Conservation (phyloP, 2,329 filamentous ascomycete genomes). For the Claviceps africana region DNA sequence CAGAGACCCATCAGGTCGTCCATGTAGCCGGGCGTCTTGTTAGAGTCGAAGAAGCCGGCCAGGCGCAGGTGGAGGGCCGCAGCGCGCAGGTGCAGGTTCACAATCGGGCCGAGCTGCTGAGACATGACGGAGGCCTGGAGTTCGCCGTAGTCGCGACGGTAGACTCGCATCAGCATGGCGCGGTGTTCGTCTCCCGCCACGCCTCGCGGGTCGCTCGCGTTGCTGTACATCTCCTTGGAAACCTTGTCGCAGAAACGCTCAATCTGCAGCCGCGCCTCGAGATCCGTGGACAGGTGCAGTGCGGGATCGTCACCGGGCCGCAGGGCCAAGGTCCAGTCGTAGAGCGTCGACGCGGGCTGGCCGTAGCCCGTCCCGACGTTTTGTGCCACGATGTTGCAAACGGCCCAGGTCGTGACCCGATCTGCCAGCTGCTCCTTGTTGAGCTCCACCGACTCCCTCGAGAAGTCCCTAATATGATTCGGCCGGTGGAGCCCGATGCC, state of each 20-base stretch:
- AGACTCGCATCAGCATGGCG: constrained; percentile 52
- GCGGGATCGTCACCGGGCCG: constrained; percentile 45
- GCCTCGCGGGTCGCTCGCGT: constrained; percentile 57
- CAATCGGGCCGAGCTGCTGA: constrained; percentile 41
- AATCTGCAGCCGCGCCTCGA: constrained; percentile 55
- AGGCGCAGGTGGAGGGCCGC: constrained; percentile 63
- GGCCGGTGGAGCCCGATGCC: constrained; percentile 71
- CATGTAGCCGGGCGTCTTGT: constrained; percentile 54
- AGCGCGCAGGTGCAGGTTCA: constrained; percentile 55
- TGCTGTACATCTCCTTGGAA: constrained; percentile 67
- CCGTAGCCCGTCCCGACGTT: constrained; percentile 73
- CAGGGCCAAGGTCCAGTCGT: constrained; percentile 58
- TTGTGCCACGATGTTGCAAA: constrained; percentile 74
- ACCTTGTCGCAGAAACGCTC: constrained; percentile 66
- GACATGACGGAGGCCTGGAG: constrained; percentile 47
- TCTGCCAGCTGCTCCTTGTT: constrained; percentile 70
- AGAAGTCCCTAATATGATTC: constrained; percentile 73
- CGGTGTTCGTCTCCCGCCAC: constrained; percentile 54
- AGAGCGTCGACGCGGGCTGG: constrained; percentile 64
- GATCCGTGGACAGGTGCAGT: constrained; percentile 44
- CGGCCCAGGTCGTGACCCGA: constrained; percentile 67
- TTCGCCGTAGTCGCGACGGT: constrained; percentile 50
- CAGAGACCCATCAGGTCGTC: constrained; percentile 65
- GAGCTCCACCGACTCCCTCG: constrained; percentile 57
- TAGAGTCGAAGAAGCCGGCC: constrained; percentile 70